phyloP scores from a whole-genome alignment of 1,284 basidiomycete species.

The Kwoniella shivajii region DNA sequence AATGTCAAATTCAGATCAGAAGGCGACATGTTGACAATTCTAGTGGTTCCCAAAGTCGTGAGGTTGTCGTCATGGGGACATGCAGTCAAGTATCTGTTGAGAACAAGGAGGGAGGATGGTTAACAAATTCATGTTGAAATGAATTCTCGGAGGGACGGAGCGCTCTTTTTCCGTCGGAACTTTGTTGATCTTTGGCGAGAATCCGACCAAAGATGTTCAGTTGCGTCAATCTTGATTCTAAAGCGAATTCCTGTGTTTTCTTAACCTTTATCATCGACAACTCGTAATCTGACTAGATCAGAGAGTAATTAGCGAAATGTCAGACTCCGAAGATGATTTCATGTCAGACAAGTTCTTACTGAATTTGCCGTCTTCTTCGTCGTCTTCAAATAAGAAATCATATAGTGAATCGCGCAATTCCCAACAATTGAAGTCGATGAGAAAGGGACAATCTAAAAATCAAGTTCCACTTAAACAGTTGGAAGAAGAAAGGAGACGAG shows the following conservation, averaged over 20 bases:
- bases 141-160: no score
- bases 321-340: constrained; percentile 55
- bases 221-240: no score
- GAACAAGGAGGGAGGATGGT: no score
- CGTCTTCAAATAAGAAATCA: constrained; percentile 18
- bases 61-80: no score
- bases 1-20: constrained; percentile 5
- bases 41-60: no score
- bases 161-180: no score
- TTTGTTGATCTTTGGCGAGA: no score
- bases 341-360: constrained; percentile 56
- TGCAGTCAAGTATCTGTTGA: no score
- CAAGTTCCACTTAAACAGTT: constrained; percentile 29
- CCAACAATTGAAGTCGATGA: constrained; percentile 27
- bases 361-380: constrained; percentile 21
- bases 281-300: not conserved
- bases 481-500: constrained; percentile 41
- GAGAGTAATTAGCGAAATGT: constrained; percentile 38
- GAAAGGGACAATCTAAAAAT: constrained; percentile 39
- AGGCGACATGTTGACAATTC: constrained; percentile 6
- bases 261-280: not conserved
- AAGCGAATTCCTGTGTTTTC: no score
- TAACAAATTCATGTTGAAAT: no score
- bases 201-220: no score
- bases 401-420: constrained; percentile 38